Evolutionary conservation across 805 yeast species (phyloP).

Genomic region (Sugiyamaella marilandica): DNA sequence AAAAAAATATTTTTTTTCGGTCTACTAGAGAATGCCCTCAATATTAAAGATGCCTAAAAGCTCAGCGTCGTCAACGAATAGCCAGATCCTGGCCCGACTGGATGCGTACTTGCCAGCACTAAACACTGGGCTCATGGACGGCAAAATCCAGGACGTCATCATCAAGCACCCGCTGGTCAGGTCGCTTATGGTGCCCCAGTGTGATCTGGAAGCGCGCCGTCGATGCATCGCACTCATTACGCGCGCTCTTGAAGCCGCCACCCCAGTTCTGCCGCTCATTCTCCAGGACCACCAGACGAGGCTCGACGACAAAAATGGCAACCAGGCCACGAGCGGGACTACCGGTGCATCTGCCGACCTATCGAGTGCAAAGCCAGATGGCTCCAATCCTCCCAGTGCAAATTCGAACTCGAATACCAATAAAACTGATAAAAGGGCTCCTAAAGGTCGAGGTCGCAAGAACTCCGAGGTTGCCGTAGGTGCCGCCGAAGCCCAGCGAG

Average conservation of each 20-base stretch:
- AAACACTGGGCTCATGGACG: constrained; percentile 28
- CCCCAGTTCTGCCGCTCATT: constrained; percentile 25
- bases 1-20: too few species aligned
- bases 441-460: neutral
- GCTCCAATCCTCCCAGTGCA: neutral
- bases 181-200: constrained; percentile 25
- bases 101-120: constrained; percentile 26
- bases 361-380: neutral
- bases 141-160: constrained; percentile 27
- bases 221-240: constrained; percentile 21
- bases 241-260: constrained; percentile 23
- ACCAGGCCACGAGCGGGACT: neutral
- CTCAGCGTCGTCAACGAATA: constrained; percentile 6
- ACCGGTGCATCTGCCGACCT: neutral
- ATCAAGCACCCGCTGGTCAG: constrained; percentile 28
- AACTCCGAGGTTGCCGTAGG: neutral
- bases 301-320: constrained; percentile 5
- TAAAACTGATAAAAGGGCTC: neutral
- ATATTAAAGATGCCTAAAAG: neutral
- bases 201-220: constrained; percentile 27
- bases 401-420: neutral
- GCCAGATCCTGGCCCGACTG: constrained; percentile 20
- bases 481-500: neutral
- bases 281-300: constrained; percentile 20
- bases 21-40: neutral